Percentiles rank a stretch among this genome's conserved stretches.
Conservation (phyloP, 306 rosid species). For the Oxytropis ochrocephala region DNA sequence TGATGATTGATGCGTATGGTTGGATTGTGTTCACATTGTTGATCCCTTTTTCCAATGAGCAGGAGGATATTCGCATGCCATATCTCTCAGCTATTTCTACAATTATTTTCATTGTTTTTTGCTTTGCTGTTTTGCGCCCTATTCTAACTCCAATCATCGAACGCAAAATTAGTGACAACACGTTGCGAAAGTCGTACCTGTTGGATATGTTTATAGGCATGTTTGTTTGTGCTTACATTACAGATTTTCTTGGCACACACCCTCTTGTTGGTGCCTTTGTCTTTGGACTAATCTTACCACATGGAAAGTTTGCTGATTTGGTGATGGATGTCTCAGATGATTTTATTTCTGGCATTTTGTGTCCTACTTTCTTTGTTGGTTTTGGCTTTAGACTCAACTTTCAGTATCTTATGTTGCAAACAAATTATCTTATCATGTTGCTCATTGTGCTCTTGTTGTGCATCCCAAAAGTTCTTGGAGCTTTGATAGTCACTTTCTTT, state of each 20-base stretch:
- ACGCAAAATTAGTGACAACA: background rate
- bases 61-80: background rate
- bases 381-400: conserved; percentile 2
- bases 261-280: conserved; percentile 26
- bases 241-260: conserved; percentile 25
- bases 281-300: background rate
- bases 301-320: conserved; percentile 8
- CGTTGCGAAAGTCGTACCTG: background rate
- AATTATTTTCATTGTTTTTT: background rate
- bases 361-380: conserved; percentile 20
- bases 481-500: background rate
- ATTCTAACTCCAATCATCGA: background rate
- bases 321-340: conserved; percentile 5
- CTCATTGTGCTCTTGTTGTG: background rate
- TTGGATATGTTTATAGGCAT: conserved; percentile 7
- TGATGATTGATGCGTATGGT: conserved; percentile 23
- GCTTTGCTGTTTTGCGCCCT: conserved; percentile 21
- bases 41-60: background rate
- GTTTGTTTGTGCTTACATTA: conserved; percentile 6
- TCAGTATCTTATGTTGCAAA: rapidly evolving
- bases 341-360: conserved; percentile 4
- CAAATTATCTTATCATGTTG: background rate
- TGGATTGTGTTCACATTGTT: conserved; percentile 25
- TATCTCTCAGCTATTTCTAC: background rate
- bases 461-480: conserved; percentile 25